Base-by-base conservation (phyloP, 1,284 basidiomycete species). In the Ceratobasidium sp. region DNA sequence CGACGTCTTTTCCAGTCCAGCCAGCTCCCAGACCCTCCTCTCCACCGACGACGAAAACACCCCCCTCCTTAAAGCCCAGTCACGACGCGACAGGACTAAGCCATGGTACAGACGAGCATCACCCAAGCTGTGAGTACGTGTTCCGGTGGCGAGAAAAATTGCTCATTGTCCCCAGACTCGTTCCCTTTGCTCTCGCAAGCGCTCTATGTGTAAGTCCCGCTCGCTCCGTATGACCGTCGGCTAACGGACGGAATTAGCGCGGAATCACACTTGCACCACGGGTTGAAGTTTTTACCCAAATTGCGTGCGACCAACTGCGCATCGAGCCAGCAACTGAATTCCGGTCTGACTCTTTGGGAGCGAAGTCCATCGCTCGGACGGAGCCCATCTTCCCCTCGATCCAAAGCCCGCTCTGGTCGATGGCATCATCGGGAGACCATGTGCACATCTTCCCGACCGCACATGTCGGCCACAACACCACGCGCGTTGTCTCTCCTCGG, bases 221-320 rank as follows among this genome's bases (percentile, higher is more conserved):
- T 31, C 32, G 32, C 43, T 42, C 50, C 42, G 49, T 42, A 15
- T 47, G 20, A 6, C 6, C n/a, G 6, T 17, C 34, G 27, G 60
- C 32, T 69, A 35, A 54, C 68, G 72, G 69, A 71, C 52, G 50
- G 40, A 42, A 17, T 69, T 74, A 91, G 90, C 87, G 89, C 52
- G 89, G 88, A 65, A 91, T 92, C 87, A 91, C 90, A 6, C 78
- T 90, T 49, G 89, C 89, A 8, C 87, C 90, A 45, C 84, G 90
- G 57, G 85, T 92, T 20, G 87, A 91, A 79, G 86, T 92, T 35
- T 90, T 85, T 78, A 91, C 88, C n/a, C 86, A 90, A 73, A 80
- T 92, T 43, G 85, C 90, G 2, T 92, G 90, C 78, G 82, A 84
- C 71, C 80, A 80, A 20, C 74, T 89, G 45, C 82, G 86, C 58